These are phyloP conservation scores for Murraya koenigii DNA, from an alignment of 345 rosid genomes.

Conservation along the genomic window DNA sequence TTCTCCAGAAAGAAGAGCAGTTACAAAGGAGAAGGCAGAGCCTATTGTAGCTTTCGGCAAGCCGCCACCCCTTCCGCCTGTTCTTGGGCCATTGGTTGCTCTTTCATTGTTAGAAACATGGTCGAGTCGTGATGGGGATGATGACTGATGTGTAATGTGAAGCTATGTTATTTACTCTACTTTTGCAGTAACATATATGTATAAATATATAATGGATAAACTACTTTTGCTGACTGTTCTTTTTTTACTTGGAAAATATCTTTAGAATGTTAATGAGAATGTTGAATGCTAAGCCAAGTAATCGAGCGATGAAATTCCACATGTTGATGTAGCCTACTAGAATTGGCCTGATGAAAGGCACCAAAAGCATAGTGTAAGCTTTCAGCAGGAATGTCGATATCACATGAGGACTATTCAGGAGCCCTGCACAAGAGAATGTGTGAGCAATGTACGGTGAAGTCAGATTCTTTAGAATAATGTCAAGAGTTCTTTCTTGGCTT, in stretches of 20 bases:
- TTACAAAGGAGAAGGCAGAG: slow-evolving; percentile 32
- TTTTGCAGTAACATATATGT: too few relatives aligned
- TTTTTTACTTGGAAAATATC: slow-evolving; percentile 34
- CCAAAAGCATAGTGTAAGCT: slow-evolving; percentile 39
- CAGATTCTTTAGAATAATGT: too few relatives aligned
- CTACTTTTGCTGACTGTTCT: neutral
- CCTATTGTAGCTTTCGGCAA: slow-evolving; percentile 55
- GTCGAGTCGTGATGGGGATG: slow-evolving; percentile 43
- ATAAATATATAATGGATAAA: too few relatives aligned
- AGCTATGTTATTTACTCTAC: neutral
- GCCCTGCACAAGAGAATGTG: slow-evolving; percentile 43
- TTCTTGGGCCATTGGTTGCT: slow-evolving; percentile 54
- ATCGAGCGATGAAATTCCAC: slow-evolving; percentile 34
- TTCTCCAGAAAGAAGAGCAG: slow-evolving; percentile 10
- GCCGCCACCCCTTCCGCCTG: slow-evolving; percentile 50
- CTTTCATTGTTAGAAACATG: slow-evolving; percentile 47
- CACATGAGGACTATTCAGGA: slow-evolving; percentile 54
- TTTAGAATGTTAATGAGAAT: slow-evolving; percentile 35
- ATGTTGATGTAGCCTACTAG: slow-evolving; percentile 48
- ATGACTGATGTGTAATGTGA: slow-evolving; percentile 23
- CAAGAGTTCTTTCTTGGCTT: neutral
- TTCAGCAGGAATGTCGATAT: slow-evolving; percentile 33
- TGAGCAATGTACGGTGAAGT: neutral
- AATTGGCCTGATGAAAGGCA: slow-evolving; percentile 46
- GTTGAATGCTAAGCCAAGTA: slow-evolving; percentile 33